phyloP scores from a whole-genome alignment of 2,329 filamentous ascomycete genomes.

The Trichoderma atrobrunneum region DNA sequence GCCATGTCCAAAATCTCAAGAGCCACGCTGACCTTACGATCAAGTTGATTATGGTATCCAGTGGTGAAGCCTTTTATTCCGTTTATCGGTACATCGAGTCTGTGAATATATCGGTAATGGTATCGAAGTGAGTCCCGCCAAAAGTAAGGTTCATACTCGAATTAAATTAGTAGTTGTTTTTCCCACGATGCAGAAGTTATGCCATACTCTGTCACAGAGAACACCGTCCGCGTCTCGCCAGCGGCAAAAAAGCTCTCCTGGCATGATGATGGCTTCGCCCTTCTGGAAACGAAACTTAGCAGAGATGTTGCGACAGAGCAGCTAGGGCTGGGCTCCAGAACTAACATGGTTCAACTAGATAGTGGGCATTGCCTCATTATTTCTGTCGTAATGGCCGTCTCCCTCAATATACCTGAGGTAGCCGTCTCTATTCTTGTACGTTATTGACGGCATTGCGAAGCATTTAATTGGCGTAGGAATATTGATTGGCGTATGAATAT shows the following conservation, averaged over 20 bases:
- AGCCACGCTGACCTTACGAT: neutral
- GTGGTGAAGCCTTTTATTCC: neutral
- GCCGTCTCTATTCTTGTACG: neutral
- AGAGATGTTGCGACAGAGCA: neutral
- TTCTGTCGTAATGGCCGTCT: neutral
- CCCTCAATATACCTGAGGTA: neutral
- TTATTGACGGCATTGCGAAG: accelerated
- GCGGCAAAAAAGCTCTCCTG: neutral
- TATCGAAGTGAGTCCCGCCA: neutral
- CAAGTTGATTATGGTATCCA: neutral
- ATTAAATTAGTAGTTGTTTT: neutral
- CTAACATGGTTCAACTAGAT: neutral
- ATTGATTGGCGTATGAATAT: neutral
- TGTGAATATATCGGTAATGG: neutral
- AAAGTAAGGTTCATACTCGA: neutral
- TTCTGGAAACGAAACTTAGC: neutral
- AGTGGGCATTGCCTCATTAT: neutral
- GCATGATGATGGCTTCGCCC: neutral
- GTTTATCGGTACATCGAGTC: neutral
- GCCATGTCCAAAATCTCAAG: neutral
- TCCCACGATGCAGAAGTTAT: neutral
- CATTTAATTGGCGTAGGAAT: neutral
- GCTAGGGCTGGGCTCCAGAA: accelerated
- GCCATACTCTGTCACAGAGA: neutral
- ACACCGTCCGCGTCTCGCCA: neutral